Evolutionary conservation across 352 stramenopile species (phyloP), one percentile per base, ranked within the genome.

Genomic region (Pythium diclinum): DNA sequence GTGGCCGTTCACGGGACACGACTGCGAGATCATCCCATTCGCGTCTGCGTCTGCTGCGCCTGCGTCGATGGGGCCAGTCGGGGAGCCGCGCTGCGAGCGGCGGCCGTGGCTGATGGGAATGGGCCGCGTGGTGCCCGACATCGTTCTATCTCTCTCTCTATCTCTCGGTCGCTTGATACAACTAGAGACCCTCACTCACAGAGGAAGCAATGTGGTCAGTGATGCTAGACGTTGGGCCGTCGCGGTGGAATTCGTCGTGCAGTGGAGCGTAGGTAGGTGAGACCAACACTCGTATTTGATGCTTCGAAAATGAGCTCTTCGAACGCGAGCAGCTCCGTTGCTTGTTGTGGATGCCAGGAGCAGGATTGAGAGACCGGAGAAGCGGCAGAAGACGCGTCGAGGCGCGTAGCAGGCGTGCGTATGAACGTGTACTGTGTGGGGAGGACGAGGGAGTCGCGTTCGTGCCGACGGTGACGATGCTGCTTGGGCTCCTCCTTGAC

Each of bases 1-100:
- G 38, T 60, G 73, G 71, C 54, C 78, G 65, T 81, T 76, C 19
- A 78, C 79, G 14, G 82, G 82, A 61, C 85, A 83, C 42, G 82
- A 91, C 51, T 89, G 80, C 23, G 80, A 78, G n/a, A 87, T 74
- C 60, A 70, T 71, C 14, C 54, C 63, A 61, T 63, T 73, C 21
- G 69, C 17, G 54, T 56, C 57, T n/a, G 36, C 44, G 36, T 32
- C 36, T 42, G 9, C 36, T 14, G 36, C 36, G 36, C 10, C 36
- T 42, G 36, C 11, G 36, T 42, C 36, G 16, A 58, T 70, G n/a
- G 57, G 59, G 48, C 70, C 77, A 21, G 64, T 47, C 6, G 61
- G 64, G 56, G 79, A 88, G 19, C 68, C 72, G 56, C 76, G 78
- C 61, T 83, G 76, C 16, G 75, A 84, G 36, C 76, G 66, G 54